These are phyloP conservation scores for Limnanthes douglasii DNA, from an alignment of 345 rosid genomes.

Conservation along the genomic window DNA sequence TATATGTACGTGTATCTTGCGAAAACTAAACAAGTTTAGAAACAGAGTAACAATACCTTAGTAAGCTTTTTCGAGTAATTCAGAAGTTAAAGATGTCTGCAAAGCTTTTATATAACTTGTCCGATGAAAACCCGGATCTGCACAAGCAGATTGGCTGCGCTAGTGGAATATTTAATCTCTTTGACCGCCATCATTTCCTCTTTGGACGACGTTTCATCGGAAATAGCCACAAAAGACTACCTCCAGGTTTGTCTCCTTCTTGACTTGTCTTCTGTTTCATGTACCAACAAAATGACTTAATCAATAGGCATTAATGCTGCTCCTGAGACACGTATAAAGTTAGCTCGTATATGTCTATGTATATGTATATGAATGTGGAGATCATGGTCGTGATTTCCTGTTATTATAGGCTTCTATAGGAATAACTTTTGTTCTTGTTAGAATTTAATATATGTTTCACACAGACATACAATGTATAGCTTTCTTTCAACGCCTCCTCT, in stretches of 20 bases:
- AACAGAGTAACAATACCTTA: constrained; percentile 8
- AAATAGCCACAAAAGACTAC: constrained; percentile 25
- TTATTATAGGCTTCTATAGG: too few species aligned
- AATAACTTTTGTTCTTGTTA: too few species aligned
- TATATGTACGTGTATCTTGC: too few species aligned
- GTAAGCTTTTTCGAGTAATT: neutral
- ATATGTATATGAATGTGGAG: neutral
- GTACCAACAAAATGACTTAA: neutral
- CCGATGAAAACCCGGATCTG: constrained; percentile 65
- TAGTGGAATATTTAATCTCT: constrained; percentile 72
- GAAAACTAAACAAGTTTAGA: constrained; percentile 1
- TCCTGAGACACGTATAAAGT: neutral
- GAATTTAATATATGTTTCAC: too few species aligned
- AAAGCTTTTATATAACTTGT: constrained; percentile 32
- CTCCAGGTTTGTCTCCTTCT: constrained; percentile 26
- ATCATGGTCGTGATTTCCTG: too few species aligned
- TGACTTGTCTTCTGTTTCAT: constrained; percentile 6
- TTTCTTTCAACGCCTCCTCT: too few species aligned
- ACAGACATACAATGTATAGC: too few species aligned
- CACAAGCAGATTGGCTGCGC: constrained; percentile 82
- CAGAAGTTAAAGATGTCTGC: constrained; percentile 40
- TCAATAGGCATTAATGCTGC: neutral
- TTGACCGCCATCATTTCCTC: constrained; percentile 51
- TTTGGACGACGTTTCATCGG: constrained; percentile 25
- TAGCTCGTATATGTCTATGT: neutral